Evolutionary conservation across 768 basidiomycete genomes (phyloP).

Genomic region (Hirschioporus abietinus): DNA sequence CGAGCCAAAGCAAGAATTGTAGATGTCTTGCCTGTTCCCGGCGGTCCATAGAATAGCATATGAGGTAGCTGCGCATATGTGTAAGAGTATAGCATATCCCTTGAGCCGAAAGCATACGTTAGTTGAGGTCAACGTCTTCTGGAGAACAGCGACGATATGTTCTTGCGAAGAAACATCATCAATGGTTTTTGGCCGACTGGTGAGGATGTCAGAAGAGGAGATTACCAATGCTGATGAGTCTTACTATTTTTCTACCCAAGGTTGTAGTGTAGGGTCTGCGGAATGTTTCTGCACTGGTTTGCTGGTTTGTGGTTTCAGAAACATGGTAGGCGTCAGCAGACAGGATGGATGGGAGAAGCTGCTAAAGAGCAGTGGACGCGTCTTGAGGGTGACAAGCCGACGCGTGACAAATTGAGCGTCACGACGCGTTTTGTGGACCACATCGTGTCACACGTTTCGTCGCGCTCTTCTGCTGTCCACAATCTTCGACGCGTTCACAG

Average conservation of each 20-base stretch:
- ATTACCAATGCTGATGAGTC: conserved; percentile 18
- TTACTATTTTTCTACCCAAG: conserved; percentile 99
- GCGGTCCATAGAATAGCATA: conserved; percentile 99
- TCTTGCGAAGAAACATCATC: conserved; percentile 98
- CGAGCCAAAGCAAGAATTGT: conserved; percentile 92
- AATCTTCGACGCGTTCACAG: conserved; percentile 2
- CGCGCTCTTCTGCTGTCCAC: neutral
- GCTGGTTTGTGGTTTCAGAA: conserved; percentile 48
- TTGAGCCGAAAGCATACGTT: conserved; percentile 52
- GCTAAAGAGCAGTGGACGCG: neutral
- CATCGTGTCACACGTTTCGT: neutral
- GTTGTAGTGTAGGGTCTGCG: conserved; percentile 60
- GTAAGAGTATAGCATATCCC: conserved; percentile 11
- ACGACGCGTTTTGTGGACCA: neutral
- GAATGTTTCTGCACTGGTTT: conserved; percentile 23
- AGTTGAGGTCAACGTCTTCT: conserved; percentile 84
- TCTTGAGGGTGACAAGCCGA: conserved; percentile 1
- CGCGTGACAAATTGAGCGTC: neutral
- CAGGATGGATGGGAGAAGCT: no score
- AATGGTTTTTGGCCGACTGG: conserved; percentile 93
- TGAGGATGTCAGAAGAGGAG: neutral
- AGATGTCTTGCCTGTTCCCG: conserved; percentile 97
- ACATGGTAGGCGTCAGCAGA: conserved; percentile 43
- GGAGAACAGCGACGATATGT: conserved; percentile 87
- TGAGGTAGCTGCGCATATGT: conserved; percentile 75